A percentile compares a stretch with the other conserved stretches of the same genome.
phyloP scores from a whole-genome alignment of 371 early-diverging fungal genomes.

The Lichtheimia ramosa region DNA sequence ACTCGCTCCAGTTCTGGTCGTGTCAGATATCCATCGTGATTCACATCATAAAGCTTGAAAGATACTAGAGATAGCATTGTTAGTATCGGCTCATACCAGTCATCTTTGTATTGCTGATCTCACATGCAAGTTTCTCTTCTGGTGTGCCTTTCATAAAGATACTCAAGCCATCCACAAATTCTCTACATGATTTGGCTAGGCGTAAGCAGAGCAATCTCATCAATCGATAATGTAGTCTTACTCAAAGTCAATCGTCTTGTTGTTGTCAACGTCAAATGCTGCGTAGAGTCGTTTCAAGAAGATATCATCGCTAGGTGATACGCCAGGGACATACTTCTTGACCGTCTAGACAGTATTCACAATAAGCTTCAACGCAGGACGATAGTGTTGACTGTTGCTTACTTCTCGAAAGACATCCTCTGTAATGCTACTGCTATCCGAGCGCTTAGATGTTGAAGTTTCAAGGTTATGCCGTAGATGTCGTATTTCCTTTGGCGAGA shows the following conservation, averaged over 20 bases:
- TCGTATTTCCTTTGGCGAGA: conserved; percentile 68
- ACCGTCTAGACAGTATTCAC: conserved; percentile 25
- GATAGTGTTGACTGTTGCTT: neutral
- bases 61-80: conserved; percentile 54
- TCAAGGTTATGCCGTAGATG: conserved; percentile 67
- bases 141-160: conserved; percentile 80
- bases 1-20: conserved; percentile 73
- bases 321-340: conserved; percentile 40
- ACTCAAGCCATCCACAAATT: conserved; percentile 78
- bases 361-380: neutral
- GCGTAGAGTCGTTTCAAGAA: conserved; percentile 80
- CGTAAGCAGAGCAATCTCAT: too few relatives aligned
- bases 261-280: conserved; percentile 77
- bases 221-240: conserved; percentile 9
- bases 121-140: conserved; percentile 80
- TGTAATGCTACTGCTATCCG: conserved; percentile 52
- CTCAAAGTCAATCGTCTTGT: conserved; percentile 68
- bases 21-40: conserved; percentile 79
- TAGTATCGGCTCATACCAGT: too few relatives aligned
- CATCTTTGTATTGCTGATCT: conserved; percentile 11
- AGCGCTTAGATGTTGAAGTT: conserved; percentile 44
- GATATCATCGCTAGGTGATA: conserved; percentile 68
- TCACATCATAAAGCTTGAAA: conserved; percentile 80
- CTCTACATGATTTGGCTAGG: conserved; percentile 22
- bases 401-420: conserved; percentile 78